Percentiles rank a stretch among this genome's conserved stretches.
Evolutionary conservation across 768 basidiomycete genomes (phyloP).

Genomic region (Sporobolomyces roseus): DNA sequence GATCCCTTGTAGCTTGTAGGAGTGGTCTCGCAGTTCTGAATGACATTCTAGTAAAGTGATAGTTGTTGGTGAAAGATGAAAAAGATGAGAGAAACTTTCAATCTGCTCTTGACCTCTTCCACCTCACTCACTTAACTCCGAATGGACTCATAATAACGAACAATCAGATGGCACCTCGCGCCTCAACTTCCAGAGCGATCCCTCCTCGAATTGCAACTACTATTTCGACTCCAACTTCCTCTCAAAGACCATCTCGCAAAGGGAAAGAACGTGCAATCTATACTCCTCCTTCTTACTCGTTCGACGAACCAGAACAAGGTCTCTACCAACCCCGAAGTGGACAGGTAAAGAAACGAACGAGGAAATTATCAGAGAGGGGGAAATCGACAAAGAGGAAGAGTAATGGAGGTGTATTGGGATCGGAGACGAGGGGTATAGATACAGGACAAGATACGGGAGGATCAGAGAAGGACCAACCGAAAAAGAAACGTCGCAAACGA

Average conservation of each 20-base stretch:
- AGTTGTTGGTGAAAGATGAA: not conserved
- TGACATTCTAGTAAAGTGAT: constrained; percentile 1
- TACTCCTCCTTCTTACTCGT: constrained; percentile 4
- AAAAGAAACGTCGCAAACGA: constrained; percentile 4
- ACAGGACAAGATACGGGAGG: not conserved
- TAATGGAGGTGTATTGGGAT: too few relatives aligned
- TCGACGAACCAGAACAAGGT: not conserved
- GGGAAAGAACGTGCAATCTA: constrained; percentile 10
- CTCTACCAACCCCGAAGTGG: constrained; percentile 1
- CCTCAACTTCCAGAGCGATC: not conserved
- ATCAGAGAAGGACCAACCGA: not conserved
- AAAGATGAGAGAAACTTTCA: not conserved
- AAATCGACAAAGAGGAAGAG: not conserved
- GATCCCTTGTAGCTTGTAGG: not conserved
- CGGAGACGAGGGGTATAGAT: not conserved
- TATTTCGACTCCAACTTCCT: not conserved
- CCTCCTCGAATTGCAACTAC: not conserved
- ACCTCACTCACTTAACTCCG: not conserved
- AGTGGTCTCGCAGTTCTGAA: constrained; percentile 12
- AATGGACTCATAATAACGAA: not conserved
- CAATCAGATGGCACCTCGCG: not conserved
- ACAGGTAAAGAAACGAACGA: constrained; percentile 6
- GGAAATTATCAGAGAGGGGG: not conserved
- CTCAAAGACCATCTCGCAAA: constrained; percentile 7
- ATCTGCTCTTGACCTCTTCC: not conserved